phyloP scores from a whole-genome alignment of 306 rosid genomes.

The Acmispon strigosus region DNA sequence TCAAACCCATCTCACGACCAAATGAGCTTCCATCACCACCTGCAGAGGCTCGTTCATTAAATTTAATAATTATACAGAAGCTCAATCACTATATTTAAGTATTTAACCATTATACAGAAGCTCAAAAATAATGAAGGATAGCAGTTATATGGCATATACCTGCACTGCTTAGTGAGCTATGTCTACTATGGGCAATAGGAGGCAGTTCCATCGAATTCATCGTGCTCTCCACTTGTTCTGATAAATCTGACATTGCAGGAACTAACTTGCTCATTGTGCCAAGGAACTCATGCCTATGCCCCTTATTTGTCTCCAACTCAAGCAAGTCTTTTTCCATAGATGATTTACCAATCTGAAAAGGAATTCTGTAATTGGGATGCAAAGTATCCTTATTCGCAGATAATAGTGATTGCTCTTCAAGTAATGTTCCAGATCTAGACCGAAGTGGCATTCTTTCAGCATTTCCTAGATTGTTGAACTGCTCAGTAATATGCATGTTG shows the following conservation, averaged over 20 bases:
- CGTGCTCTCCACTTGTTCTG: constrained; percentile 39
- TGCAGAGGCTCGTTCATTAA: constrained; percentile 23
- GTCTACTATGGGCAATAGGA: constrained; percentile 47
- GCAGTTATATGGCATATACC: constrained; percentile 28
- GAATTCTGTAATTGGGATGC: constrained; percentile 39
- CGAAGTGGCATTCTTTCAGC: constrained; percentile 35
- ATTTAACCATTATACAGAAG: not conserved
- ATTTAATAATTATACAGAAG: constrained; percentile 8
- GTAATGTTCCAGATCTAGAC: constrained; percentile 40
- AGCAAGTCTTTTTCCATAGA: constrained; percentile 36
- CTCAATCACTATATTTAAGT: not conserved
- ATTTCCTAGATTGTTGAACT: constrained; percentile 33
- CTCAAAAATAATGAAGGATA: not conserved
- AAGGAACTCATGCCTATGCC: constrained; percentile 37
- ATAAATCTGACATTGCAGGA: constrained; percentile 39
- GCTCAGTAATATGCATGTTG: constrained; percentile 34
- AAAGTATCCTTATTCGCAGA: constrained; percentile 34
- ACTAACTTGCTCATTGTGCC: constrained; percentile 29
- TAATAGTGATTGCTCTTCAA: constrained; percentile 41
- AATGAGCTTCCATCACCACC: constrained; percentile 52
- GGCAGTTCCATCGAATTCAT: constrained; percentile 39
- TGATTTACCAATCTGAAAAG: constrained; percentile 35
- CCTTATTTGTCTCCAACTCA: constrained; percentile 43
- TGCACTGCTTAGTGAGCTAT: constrained; percentile 58
- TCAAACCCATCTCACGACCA: constrained; percentile 45